Evolutionary conservation across 139 green algal genomes (phyloP).

Genomic region (Penium margaritaceum): DNA sequence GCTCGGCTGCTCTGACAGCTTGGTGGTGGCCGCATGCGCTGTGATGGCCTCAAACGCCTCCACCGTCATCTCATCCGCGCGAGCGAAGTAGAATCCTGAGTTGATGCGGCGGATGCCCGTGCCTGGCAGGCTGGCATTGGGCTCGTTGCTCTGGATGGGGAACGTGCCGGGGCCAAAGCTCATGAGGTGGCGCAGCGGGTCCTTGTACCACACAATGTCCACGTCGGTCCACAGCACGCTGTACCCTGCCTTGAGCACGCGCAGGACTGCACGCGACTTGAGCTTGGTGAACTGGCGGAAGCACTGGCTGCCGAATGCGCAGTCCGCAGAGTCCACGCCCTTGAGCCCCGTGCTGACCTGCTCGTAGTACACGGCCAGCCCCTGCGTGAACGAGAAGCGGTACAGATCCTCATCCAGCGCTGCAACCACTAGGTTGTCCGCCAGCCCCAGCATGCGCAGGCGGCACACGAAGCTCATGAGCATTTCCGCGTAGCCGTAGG

Average conservation of each 20-base stretch:
- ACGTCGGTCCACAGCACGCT: constrained; percentile 33
- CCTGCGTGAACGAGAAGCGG: constrained; percentile 34
- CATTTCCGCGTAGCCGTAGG: constrained; percentile 31
- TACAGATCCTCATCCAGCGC: constrained; percentile 35
- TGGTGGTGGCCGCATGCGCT: constrained; percentile 26
- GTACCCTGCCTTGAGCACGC: constrained; percentile 27
- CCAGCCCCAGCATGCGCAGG: constrained; percentile 19
- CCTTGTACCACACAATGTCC: constrained; percentile 30
- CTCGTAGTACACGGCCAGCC: constrained; percentile 35
- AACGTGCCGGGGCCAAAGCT: constrained; percentile 25
- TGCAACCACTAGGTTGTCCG: constrained; percentile 21
- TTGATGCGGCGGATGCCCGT: constrained; percentile 37
- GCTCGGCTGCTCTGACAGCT: constrained; percentile 39
- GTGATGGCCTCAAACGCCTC: constrained; percentile 25
- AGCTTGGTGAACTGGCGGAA: constrained; percentile 43
- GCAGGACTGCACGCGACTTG: constrained; percentile 26
- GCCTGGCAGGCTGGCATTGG: constrained; percentile 18
- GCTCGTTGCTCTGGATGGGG: constrained; percentile 39
- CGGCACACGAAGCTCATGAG: constrained; percentile 39
- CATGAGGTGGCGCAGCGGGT: constrained; percentile 23
- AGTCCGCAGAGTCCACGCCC: constrained; percentile 8
- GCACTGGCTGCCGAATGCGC: constrained; percentile 33
- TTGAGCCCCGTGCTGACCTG: neutral
- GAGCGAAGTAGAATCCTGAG: constrained; percentile 36
- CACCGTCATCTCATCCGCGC: constrained; percentile 14